Evolutionary conservation across 331 rosid genomes (phyloP).

Genomic region (Acacia concinna): DNA sequence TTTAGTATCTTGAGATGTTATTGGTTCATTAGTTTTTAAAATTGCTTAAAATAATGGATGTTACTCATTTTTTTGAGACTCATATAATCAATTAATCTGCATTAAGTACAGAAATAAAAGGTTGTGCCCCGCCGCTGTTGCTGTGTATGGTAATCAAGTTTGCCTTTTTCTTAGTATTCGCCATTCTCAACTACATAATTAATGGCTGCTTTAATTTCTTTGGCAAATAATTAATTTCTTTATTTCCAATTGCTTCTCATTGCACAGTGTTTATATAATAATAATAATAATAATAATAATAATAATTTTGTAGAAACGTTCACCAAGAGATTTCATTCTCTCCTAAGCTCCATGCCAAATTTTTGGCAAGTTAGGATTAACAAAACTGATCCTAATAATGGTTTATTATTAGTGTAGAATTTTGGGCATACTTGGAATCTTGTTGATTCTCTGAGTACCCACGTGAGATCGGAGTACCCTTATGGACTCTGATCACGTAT

Average conservation of each 20-base stretch:
- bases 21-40: background rate
- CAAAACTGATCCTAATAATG: background rate
- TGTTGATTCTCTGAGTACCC: too few relatives aligned
- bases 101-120: background rate
- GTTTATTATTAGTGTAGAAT: too few relatives aligned
- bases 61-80: too few relatives aligned
- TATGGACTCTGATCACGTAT: too few relatives aligned
- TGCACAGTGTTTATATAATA: too few relatives aligned
- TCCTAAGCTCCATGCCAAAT: too few relatives aligned
- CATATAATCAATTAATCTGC: background rate
- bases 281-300: too few relatives aligned
- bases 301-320: too few relatives aligned
- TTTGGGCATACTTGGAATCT: too few relatives aligned
- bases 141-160: background rate
- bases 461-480: too few relatives aligned
- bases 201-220: background rate
- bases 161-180: constrained; percentile 29
- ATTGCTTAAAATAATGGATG: background rate
- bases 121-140: background rate
- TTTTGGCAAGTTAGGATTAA: background rate
- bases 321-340: too few relatives aligned
- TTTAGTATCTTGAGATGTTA: background rate
- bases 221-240: background rate
- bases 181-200: background rate
- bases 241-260: constrained; percentile 38